Evolutionary conservation across 805 yeast species (phyloP), one percentile per base, ranked within the genome.

Genomic region (Yarrowia hollandica): DNA sequence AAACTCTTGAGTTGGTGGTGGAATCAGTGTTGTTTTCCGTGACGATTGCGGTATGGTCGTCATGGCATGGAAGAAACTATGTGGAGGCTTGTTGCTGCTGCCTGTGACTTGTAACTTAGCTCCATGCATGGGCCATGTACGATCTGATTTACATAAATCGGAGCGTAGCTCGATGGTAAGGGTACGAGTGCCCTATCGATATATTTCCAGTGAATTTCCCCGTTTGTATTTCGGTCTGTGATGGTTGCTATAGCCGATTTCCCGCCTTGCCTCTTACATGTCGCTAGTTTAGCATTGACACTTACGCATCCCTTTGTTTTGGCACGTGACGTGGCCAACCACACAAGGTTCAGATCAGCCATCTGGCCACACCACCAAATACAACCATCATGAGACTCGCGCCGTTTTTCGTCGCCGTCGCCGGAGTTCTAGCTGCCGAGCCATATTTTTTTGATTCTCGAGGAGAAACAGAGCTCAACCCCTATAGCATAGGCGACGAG

Each of bases 1-100:
- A 41, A 67, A 68, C 31, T 59, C 44, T 12, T 28, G 57, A 14
- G 64, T 59, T 12, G 26, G 15, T 16, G 63, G 61, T 16, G 65
- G 65, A 16, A 65, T 25, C 35, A 34, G 42, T 7, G 44, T 52
- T 23, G 58, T 52, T 15, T 52, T 52, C 15, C 58, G 44, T 28
- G 58, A 52, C 44, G 42, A 18, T 25, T 52, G 35, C 19, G 58
- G 44, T 18, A 52, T 52, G 25, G 58, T 52, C 33, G 44, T 52
- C 58, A 52, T 52, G 44, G 35, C 44, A 52, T 34, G 35, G 16
- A 31, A 19, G 54, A 31, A 21, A 26, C 48, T 25, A 41, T 39
- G 33, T 22, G 33, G 22, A 26, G 44, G 48, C 33, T 41, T 41
- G 48, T 41, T 41, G 48, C 33, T 41, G 33, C 48, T 41, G 33